Conservation (phyloP, 768 basidiomycete species). For the Leccinum boreale region DNA sequence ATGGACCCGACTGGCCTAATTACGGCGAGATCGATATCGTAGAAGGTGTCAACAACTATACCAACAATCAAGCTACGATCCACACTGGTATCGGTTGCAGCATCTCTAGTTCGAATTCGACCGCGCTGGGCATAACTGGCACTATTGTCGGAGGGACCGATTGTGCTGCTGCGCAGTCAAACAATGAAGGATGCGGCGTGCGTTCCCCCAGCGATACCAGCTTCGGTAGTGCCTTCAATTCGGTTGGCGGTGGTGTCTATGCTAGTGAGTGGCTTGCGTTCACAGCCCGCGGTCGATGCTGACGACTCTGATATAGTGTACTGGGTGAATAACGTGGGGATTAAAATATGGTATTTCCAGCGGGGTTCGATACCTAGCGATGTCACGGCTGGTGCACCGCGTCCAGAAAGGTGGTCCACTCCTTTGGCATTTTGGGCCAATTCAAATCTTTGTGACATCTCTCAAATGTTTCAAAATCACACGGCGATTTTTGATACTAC, state of each 20-base stretch:
- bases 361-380: constrained; percentile 73
- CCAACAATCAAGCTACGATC: constrained; percentile 77
- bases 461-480: constrained; percentile 75
- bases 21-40: constrained; percentile 81
- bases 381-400: constrained; percentile 67
- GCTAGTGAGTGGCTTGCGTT: constrained; percentile 58
- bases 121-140: constrained; percentile 55
- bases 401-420: constrained; percentile 71
- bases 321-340: constrained; percentile 59
- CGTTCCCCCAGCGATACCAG: constrained; percentile 56
- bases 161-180: constrained; percentile 66
- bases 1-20: constrained; percentile 44
- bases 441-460: constrained; percentile 68
- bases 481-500: constrained; percentile 83
- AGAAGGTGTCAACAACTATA: constrained; percentile 80
- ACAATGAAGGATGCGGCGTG: constrained; percentile 81
- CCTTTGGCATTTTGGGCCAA: constrained; percentile 77
- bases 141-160: constrained; percentile 66
- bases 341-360: constrained; percentile 81
- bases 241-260: constrained; percentile 83
- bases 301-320: constrained; percentile 12
- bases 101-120: constrained; percentile 47
- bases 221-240: constrained; percentile 86
- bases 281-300: not conserved
- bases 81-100: constrained; percentile 74